Base-by-base conservation (phyloP, 805 yeast genomes). In the Saccharomycopsis malanga region DNA sequence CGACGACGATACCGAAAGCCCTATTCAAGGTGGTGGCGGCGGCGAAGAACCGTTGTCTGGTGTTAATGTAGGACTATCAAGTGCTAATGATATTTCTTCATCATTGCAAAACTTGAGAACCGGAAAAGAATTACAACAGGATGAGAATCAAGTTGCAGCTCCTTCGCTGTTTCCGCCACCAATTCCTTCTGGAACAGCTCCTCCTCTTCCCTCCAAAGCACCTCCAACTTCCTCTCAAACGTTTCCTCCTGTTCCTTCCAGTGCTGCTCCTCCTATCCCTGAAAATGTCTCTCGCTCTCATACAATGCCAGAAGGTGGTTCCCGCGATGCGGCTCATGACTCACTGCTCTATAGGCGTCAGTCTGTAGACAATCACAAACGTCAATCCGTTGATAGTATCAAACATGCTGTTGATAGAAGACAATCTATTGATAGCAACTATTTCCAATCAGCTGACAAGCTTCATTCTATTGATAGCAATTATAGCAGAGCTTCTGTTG, bases 231-330 rank as follows among this genome's bases (percentile, higher is more conserved):
- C 54, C 7, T 34, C 18, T 20, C 45, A 49, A 36, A 48, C 54
- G 22, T 48, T 52, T n/a, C 57, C 62, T 10, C 53, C 58, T 17
- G 46, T 50, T 14, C 53, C 54, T 17, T 45, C 54, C 17, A 53
- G 45, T n/a, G 52, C 49, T 20, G 59, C 56, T 22, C 57, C 54
- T 24, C 47, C 54, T 7, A 48, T 48, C 15, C 30, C 18, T 23
- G 32, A 4, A 15, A 20, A 12, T 14, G 30, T 24, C 22, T 10
- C 18, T 18, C 9, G 17, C 18, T 32, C 36, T 9, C 17, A 32
- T 6, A 32, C 36, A 6, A 6, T 32, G 17, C 36, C 36, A 32
- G 36, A 32, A n/a, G 17, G 17, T 9, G 36, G 18, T 9, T 7
- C 9, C 9, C 9, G 36, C 5, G 17, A n/a, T 32, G 36, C 6